Evolutionary conservation across 352 stramenopile species (phyloP), one percentile per base, ranked within the genome.

Genomic region (Globisporangium recalcitrans): DNA sequence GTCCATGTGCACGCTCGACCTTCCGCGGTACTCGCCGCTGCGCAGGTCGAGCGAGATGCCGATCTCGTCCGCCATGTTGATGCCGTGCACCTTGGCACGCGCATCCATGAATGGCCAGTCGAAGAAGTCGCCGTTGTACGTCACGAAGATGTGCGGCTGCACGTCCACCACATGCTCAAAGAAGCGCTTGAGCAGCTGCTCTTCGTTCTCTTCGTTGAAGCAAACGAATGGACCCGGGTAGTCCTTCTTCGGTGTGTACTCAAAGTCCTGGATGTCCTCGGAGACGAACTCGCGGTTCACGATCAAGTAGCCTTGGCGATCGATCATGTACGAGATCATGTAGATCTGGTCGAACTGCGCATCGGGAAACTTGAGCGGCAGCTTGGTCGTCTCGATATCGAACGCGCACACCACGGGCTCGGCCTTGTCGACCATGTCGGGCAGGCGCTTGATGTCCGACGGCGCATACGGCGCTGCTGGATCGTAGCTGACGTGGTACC

Each of bases 61-160:
- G 34, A 98, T 80, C 67, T 98, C 88, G 29, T 75, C 76, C 7
- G 74, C 78, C 69, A 99, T 76, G 65, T 97, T 83, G 58, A 99
- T 91, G 13, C 87, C 91, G 69, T 98, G 88, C n/a, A 87, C 61
- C 56, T 90, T 78, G 16, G 91, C 90, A 26, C 97, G 86, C n/a
- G 79, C 72, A 27, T 99, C 94, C 22, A 99, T 76, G 75, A 99
- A 99, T 0, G 97, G 97, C 96, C 96, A 99, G 88, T 99, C 97
- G 74, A 99, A 99, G 63, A 97, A 99, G 71, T 99, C 97, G 47
- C 97, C 97, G 82, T 99, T 99, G 78, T 99, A 99, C 13, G 97
- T 99, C 24, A 99, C 97, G 62, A 98, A 98, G 73, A 99, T 98
- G 75, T 99, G 97, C 21, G 97, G 97, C 52, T 88, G 82, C n/a